These are phyloP conservation scores for Aphanomyces invadans DNA, from an alignment of 352 stramenopile genomes.

Conservation along the genomic window DNA sequence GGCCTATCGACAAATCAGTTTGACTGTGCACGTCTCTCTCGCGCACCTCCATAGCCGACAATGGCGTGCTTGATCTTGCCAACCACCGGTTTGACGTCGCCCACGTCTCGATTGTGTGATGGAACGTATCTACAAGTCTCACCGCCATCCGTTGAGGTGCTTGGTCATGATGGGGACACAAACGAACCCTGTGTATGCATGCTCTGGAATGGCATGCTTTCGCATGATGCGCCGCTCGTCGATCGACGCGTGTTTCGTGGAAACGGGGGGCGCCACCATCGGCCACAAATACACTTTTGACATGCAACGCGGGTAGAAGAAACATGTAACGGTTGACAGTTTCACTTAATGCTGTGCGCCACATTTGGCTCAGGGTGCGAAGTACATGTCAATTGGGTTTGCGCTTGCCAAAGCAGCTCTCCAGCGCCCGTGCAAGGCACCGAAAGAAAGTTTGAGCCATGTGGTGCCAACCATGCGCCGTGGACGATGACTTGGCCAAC, in stretches of 20 bases:
- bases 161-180: neutral
- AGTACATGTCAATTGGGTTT: neutral
- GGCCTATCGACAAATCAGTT: constrained; percentile 55
- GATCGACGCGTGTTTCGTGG: constrained; percentile 35
- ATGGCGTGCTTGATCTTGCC: constrained; percentile 30
- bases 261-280: neutral
- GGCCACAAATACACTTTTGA: neutral
- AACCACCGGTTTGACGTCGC: neutral
- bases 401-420: constrained; percentile 6
- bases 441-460: neutral
- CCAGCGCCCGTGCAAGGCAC: neutral
- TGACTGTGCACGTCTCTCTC: constrained; percentile 27
- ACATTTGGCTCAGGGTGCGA: too few species aligned
- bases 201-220: constrained; percentile 53
- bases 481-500: neutral
- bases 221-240: constrained; percentile 56
- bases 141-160: too few species aligned
- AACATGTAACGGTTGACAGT: neutral
- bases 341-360: neutral
- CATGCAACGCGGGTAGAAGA: neutral
- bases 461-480: neutral
- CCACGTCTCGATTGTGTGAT: constrained; percentile 11
- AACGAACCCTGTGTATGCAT: constrained; percentile 57
- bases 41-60: constrained; percentile 28
- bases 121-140: constrained; percentile 25